Conservation (phyloP, 129 eudicot genomes). For the Chrysanthemum makinoi region DNA sequence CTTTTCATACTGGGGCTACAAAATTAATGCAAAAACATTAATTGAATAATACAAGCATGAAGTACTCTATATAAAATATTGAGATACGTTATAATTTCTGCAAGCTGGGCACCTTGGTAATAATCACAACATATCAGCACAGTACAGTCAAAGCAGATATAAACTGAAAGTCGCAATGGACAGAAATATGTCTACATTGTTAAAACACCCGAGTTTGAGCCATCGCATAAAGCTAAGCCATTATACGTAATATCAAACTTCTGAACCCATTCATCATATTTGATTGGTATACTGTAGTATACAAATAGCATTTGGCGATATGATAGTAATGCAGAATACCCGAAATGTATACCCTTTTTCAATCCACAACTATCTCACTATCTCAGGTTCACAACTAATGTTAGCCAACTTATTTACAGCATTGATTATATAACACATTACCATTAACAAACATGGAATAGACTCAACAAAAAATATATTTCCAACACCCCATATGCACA, state of each 20-base stretch:
- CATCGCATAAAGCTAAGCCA: background rate
- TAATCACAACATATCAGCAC: constrained; percentile 20
- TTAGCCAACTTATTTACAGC: background rate
- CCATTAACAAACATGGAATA: background rate
- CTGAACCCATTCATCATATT: background rate
- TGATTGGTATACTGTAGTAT: background rate
- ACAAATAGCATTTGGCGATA: background rate
- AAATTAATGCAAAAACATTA: constrained; percentile 13
- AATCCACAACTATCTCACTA: constrained; percentile 2
- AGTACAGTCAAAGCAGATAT: constrained; percentile 10
- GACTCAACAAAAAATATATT: constrained; percentile 9
- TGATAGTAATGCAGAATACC: background rate
- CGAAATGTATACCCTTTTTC: constrained; percentile 6
- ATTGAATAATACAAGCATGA: constrained; percentile 1
- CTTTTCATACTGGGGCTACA: constrained; percentile 92
- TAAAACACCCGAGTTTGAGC: background rate
- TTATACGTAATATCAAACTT: background rate
- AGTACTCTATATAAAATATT: too few species aligned
- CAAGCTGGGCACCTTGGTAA: constrained; percentile 94
- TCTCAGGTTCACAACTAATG: background rate
- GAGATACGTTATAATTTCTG: constrained; percentile 85
- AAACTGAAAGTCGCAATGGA: background rate
- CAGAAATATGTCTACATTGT: constrained; percentile 3
- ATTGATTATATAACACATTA: background rate
- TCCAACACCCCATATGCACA: constrained; percentile 8